Evolutionary conservation across 23 red algal species (phyloP), one percentile per base, ranked within the genome.

Genomic region (Chondrus crispus): DNA sequence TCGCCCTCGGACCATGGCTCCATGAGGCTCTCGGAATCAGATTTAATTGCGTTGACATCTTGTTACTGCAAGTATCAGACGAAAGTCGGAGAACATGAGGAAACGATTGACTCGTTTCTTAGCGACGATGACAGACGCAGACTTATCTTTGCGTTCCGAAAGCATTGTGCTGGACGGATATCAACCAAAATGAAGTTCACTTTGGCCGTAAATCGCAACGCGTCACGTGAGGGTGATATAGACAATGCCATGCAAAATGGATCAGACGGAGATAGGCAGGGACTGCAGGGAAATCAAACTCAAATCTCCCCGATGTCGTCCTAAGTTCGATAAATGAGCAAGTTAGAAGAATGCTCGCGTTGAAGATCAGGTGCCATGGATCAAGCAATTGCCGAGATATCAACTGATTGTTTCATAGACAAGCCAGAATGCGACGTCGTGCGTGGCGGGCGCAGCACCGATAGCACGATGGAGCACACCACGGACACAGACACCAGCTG

Each of bases 71-170:
- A 78, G 53, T 90, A 90, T 42, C 55, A 72, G 40, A 55, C 29
- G 35, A 73, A 90, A 62, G 74, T 90, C 80, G 87, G 72, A 44
- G 87, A 90, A 66, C 72, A 90, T 60, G 73, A 72, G 43, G 87
- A 90, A 68, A 50, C 38, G 2, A 80, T 90, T 62, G 87, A 90
- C 52, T 64, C 52, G 37, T 90, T 90, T 60, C 53, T 90, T 24
- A 70, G 69, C 51, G 87, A 90, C 43, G 60, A 68, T 14, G 87
- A 90, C 45, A 45, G 87, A 24, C 33, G 68, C n/a, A 69, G 87
- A 28, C 72, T 90, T n/a, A 90, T 90, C 46, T 76, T 32, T n/a
- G 87, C 87, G 12, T 68, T 90, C 20, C 87, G 66, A 63, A 69
- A 80, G 72, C 87, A 80, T 42, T 90, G 87, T 51, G 87, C 87